phyloP scores from a whole-genome alignment of 208 protist species.

The Leptomonas pyrrhocoris region DNA sequence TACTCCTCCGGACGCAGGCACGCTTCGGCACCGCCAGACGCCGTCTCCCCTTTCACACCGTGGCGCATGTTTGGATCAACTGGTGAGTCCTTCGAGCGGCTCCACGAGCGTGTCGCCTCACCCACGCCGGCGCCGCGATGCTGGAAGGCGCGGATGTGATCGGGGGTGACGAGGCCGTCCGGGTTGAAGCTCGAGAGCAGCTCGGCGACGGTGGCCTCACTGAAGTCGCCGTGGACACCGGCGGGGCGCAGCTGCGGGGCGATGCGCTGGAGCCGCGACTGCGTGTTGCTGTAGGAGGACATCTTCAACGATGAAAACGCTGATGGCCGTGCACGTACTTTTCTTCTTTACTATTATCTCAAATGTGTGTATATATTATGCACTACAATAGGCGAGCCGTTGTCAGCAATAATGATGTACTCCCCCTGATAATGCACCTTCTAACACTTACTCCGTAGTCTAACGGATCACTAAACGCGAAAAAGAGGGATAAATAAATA shows the following conservation, averaged over 20 bases:
- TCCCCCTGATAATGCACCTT: no score
- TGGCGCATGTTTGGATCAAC: slow-evolving; percentile 51
- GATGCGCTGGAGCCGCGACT: slow-evolving; percentile 55
- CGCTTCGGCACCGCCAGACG: slow-evolving; percentile 43
- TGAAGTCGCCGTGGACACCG: slow-evolving; percentile 54
- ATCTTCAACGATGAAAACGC: slow-evolving; percentile 9
- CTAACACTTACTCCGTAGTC: no score
- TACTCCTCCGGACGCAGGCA: slow-evolving; percentile 67
- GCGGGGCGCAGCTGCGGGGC: slow-evolving; percentile 80
- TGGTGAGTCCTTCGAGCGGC: slow-evolving; percentile 47
- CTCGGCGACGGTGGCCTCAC: slow-evolving; percentile 47
- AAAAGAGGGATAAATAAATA: slow-evolving; percentile 6
- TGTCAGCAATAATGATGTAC: no score
- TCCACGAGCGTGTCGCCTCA: slow-evolving; percentile 52
- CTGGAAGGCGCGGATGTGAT: slow-evolving; percentile 58
- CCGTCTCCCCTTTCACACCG: slow-evolving; percentile 37
- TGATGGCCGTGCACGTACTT: no score
- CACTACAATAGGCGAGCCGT: no score
- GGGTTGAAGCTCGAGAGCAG: slow-evolving; percentile 79
- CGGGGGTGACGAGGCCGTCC: slow-evolving; percentile 47
- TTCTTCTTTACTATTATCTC: no score
- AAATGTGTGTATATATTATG: no score
- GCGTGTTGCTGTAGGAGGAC: slow-evolving; percentile 42
- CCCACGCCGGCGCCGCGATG: slow-evolving; percentile 74
- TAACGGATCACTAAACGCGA: no score